Evolutionary conservation across 495 filamentous ascomycete genomes (phyloP).

Genomic region (Pseudomonodictys pantanalensis): DNA sequence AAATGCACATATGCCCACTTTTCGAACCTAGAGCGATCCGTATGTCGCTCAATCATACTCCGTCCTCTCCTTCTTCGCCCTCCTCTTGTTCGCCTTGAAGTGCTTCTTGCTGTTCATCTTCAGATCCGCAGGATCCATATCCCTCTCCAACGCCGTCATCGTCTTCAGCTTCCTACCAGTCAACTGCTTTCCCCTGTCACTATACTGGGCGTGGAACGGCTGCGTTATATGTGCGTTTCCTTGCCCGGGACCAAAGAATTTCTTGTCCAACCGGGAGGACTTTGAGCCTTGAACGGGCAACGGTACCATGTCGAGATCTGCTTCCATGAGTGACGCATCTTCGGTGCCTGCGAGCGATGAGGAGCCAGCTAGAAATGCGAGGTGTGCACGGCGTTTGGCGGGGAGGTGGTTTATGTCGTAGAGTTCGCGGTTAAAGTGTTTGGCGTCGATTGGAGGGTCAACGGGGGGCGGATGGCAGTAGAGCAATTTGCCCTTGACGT

Average conservation of each 20-base stretch:
- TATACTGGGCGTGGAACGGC: constrained; percentile 84
- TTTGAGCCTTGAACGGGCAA: constrained; percentile 57
- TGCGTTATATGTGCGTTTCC: constrained; percentile 63
- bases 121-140: constrained; percentile 79
- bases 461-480: constrained; percentile 84
- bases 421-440: constrained; percentile 82
- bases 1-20: neutral
- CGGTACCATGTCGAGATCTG: constrained; percentile 37
- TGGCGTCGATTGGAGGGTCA: constrained; percentile 61
- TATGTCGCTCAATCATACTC: constrained; percentile 37
- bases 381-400: constrained; percentile 61
- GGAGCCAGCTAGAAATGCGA: constrained; percentile 39
- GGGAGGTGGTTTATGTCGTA: constrained; percentile 80
- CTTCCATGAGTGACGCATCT: constrained; percentile 41
- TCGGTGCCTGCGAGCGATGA: constrained; percentile 34
- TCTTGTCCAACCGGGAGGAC: constrained; percentile 72
- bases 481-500: constrained; percentile 91
- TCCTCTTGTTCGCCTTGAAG: constrained; percentile 70
- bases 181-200: constrained; percentile 77
- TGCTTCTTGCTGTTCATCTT: constrained; percentile 83
- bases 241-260: constrained; percentile 73
- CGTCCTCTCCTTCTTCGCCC: constrained; percentile 53
- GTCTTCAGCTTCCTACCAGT: constrained; percentile 80
- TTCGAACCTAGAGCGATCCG: neutral
- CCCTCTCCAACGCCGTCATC: constrained; percentile 81